Percentiles rank a stretch among this genome's conserved stretches.
phyloP scores from a whole-genome alignment of 306 rosid species.

The Ammopiptanthus mongolicus region DNA sequence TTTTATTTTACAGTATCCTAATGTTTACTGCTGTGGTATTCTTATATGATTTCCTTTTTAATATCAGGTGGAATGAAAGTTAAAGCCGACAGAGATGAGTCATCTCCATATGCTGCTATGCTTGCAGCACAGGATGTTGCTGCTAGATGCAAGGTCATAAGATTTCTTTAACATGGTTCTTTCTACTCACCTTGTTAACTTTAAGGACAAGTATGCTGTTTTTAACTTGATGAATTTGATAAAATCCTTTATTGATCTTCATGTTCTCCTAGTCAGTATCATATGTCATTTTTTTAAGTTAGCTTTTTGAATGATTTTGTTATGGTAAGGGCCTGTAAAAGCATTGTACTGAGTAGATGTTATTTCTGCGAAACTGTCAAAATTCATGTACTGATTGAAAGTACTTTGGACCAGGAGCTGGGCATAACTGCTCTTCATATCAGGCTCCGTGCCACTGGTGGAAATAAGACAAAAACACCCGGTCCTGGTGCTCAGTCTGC shows the following conservation, averaged over 20 bases:
- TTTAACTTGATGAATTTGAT: background rate
- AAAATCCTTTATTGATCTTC: background rate
- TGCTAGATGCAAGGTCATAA: constrained; percentile 65
- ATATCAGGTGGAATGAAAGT: constrained; percentile 89
- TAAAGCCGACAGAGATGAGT: constrained; percentile 88
- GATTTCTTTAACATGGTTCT: background rate
- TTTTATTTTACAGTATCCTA: background rate
- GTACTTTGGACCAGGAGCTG: constrained; percentile 45
- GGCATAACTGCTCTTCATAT: constrained; percentile 85
- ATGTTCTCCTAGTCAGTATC: background rate
- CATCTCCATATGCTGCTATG: constrained; percentile 94
- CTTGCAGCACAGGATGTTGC: constrained; percentile 95
- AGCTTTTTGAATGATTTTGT: background rate
- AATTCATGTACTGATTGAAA: background rate
- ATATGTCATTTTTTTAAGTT: background rate
- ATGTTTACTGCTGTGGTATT: background rate
- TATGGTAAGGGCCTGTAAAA: background rate
- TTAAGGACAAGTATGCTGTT: background rate
- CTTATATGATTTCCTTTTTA: background rate
- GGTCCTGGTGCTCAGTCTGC: constrained; percentile 98
- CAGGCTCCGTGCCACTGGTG: constrained; percentile 87
- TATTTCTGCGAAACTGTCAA: background rate
- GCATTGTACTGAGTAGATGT: background rate
- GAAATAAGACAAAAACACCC: constrained; percentile 85
- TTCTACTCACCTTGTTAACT: background rate